Evolutionary conservation across 2,329 filamentous ascomycete species (phyloP).

Genomic region (Ophiostoma sp.): DNA sequence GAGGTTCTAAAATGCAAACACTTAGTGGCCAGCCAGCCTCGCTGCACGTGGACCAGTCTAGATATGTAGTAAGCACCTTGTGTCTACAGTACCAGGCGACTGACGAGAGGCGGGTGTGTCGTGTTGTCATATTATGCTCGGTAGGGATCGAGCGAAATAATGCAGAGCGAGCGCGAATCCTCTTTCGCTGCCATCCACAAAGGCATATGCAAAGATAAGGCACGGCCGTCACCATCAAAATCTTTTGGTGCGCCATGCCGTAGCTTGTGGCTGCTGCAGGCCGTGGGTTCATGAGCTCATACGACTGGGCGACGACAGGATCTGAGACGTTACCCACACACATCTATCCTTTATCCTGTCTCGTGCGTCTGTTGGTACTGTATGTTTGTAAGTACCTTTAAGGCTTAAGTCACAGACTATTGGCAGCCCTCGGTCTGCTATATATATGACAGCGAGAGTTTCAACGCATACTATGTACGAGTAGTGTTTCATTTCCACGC

Average conservation of each 20-base stretch:
- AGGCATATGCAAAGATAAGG: not conserved
- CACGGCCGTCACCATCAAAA: not conserved
- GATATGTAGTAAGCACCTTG: not conserved
- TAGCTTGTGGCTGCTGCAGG: not conserved
- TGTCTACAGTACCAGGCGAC: not conserved
- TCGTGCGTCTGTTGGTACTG: not conserved
- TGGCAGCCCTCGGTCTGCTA: not conserved
- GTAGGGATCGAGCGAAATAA: not conserved
- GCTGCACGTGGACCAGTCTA: not conserved
- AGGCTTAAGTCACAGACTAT: not conserved
- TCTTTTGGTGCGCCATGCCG: not conserved
- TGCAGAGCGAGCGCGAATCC: not conserved
- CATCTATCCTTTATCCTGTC: not conserved
- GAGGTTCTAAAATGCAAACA: not conserved
- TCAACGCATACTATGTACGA: not conserved
- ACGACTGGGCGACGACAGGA: conserved; percentile 13
- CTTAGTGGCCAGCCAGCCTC: not conserved
- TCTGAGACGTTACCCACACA: not conserved
- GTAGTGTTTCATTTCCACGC: conserved; percentile 4
- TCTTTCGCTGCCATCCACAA: not conserved
- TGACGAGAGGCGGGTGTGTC: no score
- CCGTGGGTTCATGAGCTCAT: conserved; percentile 23
- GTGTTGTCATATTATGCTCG: not conserved
- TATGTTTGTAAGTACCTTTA: not conserved
- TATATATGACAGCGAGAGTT: conserved; percentile 7